phyloP scores from a whole-genome alignment of 1,139 yeast species.

The Nakaseomyces sp. region DNA sequence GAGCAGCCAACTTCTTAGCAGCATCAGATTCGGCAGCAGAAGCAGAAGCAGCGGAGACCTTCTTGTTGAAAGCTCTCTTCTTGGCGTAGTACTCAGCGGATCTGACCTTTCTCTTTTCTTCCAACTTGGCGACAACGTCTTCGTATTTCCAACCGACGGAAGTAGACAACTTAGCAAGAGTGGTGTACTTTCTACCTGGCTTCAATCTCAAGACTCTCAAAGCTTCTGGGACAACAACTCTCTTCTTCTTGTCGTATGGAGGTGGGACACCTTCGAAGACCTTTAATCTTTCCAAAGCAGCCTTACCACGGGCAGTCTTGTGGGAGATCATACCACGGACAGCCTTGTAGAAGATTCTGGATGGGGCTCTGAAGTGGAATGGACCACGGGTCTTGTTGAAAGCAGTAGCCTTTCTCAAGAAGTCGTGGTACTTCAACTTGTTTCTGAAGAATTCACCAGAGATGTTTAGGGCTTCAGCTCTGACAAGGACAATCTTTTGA shows the following conservation, averaged over 20 bases:
- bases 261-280: conserved; percentile 99
- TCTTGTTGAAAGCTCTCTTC: conserved; percentile 94
- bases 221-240: conserved; percentile 99
- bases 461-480: conserved; percentile 97
- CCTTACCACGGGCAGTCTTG: conserved; percentile 99
- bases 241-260: conserved; percentile 99
- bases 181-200: conserved; percentile 99
- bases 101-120: conserved; percentile 99
- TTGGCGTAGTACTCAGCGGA: conserved; percentile 98
- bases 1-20: conserved; percentile 72
- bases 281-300: conserved; percentile 98
- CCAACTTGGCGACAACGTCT: conserved; percentile 93
- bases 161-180: conserved; percentile 91
- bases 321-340: conserved; percentile 99
- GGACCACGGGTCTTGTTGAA: conserved; percentile 99
- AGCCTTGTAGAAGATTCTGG: conserved; percentile 99
- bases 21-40: conserved; percentile 61
- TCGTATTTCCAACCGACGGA: conserved; percentile 99
- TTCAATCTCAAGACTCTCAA: conserved; percentile 98
- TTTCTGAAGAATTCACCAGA: conserved; percentile 99
- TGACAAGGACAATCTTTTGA: conserved; percentile 94
- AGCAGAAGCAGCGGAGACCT: conserved; percentile 78
- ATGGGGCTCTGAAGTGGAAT: conserved; percentile 99
- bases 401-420: conserved; percentile 98
- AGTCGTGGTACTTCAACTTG: conserved; percentile 99